Evolutionary conservation across 2,329 filamentous ascomycete species (phyloP).

Genomic region (Truncatella angustata): DNA sequence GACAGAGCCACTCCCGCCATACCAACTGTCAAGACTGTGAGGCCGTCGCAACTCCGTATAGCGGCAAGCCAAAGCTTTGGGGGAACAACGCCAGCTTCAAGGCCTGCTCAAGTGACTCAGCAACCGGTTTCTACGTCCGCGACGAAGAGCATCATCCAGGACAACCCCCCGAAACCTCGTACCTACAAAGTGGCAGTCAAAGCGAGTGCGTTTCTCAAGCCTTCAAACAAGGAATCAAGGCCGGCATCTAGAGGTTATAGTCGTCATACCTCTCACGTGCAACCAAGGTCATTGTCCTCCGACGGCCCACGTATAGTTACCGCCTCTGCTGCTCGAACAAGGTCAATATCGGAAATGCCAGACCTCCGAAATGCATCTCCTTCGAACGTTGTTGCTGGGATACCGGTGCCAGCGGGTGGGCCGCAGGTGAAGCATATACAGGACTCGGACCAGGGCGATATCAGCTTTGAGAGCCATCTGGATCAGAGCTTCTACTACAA

Average conservation of each 20-base stretch:
- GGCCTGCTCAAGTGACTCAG: not conserved
- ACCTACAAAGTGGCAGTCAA: not conserved
- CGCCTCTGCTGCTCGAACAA: too few relatives aligned
- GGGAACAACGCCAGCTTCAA: conserved; percentile 1
- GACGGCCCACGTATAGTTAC: too few relatives aligned
- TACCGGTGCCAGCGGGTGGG: too few relatives aligned
- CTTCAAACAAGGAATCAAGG: not conserved
- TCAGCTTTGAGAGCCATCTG: conserved; percentile 20
- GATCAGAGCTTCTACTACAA: conserved; percentile 29
- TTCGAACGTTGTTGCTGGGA: too few relatives aligned
- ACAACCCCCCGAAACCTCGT: not conserved
- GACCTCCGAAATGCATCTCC: too few relatives aligned
- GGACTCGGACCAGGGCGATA: conserved; percentile 10
- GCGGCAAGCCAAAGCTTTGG: not conserved
- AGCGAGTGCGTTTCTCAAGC: not conserved
- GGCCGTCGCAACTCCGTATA: not conserved
- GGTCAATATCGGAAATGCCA: too few relatives aligned
- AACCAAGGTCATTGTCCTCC: not conserved
- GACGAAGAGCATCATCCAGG: not conserved
- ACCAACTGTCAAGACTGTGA: not conserved
- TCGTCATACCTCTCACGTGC: not conserved
- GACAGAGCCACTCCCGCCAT: conserved; percentile 2
- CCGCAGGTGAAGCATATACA: too few relatives aligned
- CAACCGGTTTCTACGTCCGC: not conserved
- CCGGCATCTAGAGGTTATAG: not conserved